Evolutionary conservation across 805 yeast species (phyloP).

Genomic region (Danielozyma ontarioensis): DNA sequence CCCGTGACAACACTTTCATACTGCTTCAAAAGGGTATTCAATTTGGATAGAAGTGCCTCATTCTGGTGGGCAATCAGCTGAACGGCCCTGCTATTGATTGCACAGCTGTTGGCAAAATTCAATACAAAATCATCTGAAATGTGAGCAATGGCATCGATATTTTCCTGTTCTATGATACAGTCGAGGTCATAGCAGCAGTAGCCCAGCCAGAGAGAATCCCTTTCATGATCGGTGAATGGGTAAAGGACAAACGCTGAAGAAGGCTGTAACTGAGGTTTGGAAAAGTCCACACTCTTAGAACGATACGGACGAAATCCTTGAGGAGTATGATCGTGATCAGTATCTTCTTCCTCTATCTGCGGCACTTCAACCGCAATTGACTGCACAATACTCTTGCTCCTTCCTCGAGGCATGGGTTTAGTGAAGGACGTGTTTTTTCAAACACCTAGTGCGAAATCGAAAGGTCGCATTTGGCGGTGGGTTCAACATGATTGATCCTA

Average conservation of each 20-base stretch:
- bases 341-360: constrained; percentile 20
- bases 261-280: too few relatives aligned
- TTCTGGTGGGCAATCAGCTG: constrained; percentile 41
- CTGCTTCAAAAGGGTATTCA: constrained; percentile 44
- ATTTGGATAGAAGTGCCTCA: constrained; percentile 35
- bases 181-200: constrained; percentile 39
- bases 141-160: constrained; percentile 36
- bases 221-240: constrained; percentile 39
- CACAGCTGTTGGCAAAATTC: constrained; percentile 20
- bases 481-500: constrained; percentile 24
- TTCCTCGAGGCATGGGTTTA: constrained; percentile 35
- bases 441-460: background rate
- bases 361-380: constrained; percentile 50
- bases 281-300: constrained; percentile 6
- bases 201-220: constrained; percentile 24
- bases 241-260: too few relatives aligned
- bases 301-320: constrained; percentile 1
- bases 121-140: constrained; percentile 27
- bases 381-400: constrained; percentile 62
- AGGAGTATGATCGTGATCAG: background rate
- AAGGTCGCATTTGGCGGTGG: background rate
- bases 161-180: constrained; percentile 33
- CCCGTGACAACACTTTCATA: constrained; percentile 57
- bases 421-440: background rate
- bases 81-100: constrained; percentile 13